Percentiles rank a stretch among this genome's conserved stretches.
Evolutionary conservation across 179 eudicot species (phyloP).

Genomic region (Camellia oleifera): DNA sequence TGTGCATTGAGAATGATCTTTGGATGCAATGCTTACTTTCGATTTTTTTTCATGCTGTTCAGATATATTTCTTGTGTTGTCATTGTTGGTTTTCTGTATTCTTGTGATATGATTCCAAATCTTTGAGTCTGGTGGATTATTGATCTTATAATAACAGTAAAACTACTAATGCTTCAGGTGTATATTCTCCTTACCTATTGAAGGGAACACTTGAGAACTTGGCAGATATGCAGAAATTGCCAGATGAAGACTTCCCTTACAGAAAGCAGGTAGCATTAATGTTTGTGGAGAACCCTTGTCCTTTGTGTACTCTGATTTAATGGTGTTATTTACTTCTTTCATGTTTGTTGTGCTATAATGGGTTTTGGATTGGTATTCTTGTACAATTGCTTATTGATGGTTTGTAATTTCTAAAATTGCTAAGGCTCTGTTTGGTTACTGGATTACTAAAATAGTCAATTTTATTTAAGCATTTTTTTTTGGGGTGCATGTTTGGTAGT

Average conservation of each 20-base stretch:
- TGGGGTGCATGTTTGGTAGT: too few relatives aligned
- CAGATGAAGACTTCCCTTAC: constrained; percentile 72
- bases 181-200: constrained; percentile 50
- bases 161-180: constrained; percentile 45
- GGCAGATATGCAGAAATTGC: constrained; percentile 75
- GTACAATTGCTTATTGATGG: not conserved
- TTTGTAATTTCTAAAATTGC: not conserved
- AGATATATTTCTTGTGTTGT: not conserved
- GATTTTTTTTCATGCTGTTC: not conserved
- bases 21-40: not conserved
- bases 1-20: not conserved
- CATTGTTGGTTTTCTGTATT: not conserved
- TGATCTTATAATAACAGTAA: not conserved
- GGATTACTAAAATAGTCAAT: too few relatives aligned
- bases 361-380: not conserved
- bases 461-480: too few relatives aligned
- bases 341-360: not conserved
- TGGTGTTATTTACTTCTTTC: not conserved
- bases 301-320: not conserved
- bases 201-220: constrained; percentile 59
- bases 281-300: not conserved
- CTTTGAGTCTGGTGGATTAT: not conserved
- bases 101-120: not conserved
- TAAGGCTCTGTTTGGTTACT: not conserved
- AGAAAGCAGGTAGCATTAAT: constrained; percentile 65